Evolutionary conservation across 345 rosid genomes (phyloP).

Genomic region (Psidium friedrichsthalianum): DNA sequence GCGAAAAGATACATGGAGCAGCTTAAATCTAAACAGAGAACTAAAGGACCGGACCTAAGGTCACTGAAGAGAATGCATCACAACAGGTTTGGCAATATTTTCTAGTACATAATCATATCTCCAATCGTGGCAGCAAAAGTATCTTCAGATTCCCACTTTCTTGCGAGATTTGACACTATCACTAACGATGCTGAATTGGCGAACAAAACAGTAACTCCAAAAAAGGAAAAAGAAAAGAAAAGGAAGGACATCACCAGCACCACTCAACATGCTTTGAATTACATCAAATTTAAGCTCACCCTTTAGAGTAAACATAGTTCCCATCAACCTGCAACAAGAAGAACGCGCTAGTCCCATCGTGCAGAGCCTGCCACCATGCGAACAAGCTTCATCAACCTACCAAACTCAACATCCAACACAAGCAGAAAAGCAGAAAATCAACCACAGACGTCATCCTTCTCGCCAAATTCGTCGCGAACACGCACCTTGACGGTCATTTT

Average conservation of each 20-base stretch:
- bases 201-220: not conserved
- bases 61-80: not conserved
- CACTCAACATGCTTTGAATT: not conserved
- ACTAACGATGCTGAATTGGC: not conserved
- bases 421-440: not conserved
- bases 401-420: not conserved
- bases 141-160: not conserved
- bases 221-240: not conserved
- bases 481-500: conserved; percentile 81
- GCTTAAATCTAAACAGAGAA: not conserved
- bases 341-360: conserved; percentile 76
- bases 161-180: not conserved
- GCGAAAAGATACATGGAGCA: not conserved
- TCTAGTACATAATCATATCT: not conserved
- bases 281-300: conserved; percentile 27
- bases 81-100: not conserved
- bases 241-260: not conserved
- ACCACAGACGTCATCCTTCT: too few species aligned
- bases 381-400: not conserved
- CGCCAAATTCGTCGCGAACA: too few species aligned
- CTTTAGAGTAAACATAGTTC: conserved; percentile 64
- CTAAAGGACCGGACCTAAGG: not conserved
- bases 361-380: conserved; percentile 52
- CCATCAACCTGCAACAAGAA: conserved; percentile 89
- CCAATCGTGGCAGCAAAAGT: not conserved